phyloP scores from a whole-genome alignment of 1,139 yeast genomes.

The Yamadazyma spencermartinsiae region DNA sequence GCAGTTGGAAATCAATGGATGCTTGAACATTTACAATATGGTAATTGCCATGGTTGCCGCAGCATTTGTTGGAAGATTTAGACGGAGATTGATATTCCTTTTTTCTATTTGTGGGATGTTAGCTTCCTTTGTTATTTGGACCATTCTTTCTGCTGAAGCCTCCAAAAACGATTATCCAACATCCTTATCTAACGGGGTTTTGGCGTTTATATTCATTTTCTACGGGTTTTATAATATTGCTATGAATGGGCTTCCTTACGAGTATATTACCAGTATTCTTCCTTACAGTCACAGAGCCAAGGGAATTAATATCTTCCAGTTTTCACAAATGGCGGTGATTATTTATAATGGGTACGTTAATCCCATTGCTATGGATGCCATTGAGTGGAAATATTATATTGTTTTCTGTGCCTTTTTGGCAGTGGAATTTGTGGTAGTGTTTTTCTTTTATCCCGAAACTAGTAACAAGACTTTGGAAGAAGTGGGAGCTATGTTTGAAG shows the following conservation, averaged over 20 bases:
- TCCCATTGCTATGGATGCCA: conserved; percentile 58
- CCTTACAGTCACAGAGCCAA: conserved; percentile 46
- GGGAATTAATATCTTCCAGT: conserved; percentile 36
- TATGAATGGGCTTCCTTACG: conserved; percentile 38
- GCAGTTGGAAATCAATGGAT: conserved; percentile 52
- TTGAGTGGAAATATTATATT: conserved; percentile 60
- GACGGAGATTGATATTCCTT: conserved; percentile 47
- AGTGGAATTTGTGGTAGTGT: conserved; percentile 36
- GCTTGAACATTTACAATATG: conserved; percentile 40
- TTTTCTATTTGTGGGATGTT: conserved; percentile 36
- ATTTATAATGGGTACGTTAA: conserved; percentile 45
- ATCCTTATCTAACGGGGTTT: conserved; percentile 39
- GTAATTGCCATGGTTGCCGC: conserved; percentile 35
- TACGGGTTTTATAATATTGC: conserved; percentile 35
- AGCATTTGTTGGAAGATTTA: conserved; percentile 28
- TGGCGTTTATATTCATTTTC: conserved; percentile 46
- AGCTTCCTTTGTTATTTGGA: conserved; percentile 37
- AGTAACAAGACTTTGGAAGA: conserved; percentile 56
- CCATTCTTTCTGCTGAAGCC: conserved; percentile 35
- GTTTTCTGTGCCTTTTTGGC: conserved; percentile 44
- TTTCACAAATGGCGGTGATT: conserved; percentile 24
- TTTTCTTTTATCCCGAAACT: conserved; percentile 49
- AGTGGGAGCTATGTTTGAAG: conserved; percentile 48
- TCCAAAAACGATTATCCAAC: conserved; percentile 28
- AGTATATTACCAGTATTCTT: conserved; percentile 41